Base-by-base conservation (phyloP, 2,329 filamentous ascomycete species). In the Aspergillus quadrilineatus region DNA sequence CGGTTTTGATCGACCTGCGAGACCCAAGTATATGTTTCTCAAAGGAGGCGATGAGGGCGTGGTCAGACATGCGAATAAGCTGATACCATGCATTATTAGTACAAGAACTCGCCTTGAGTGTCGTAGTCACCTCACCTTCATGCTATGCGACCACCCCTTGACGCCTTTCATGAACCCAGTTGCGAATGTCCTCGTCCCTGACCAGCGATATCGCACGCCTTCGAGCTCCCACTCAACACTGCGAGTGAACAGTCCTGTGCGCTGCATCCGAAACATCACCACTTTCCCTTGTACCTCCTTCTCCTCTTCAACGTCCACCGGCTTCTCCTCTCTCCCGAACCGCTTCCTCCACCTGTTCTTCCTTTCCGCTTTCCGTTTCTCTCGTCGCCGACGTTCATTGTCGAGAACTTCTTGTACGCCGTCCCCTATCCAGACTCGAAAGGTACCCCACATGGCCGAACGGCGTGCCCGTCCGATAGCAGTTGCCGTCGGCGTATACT, bases 91-190 rank as follows among this genome's bases (percentile, higher is more conserved):
- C 4, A 15, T 12, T 8, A 15, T 50, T 9, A 50, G 47, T 22
- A 14, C 12, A 29, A n/a, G 14, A 44, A 5, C 9, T 17, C 26
- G 6, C n/a, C 29, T 6, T 6, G 6, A 1, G 29, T 10, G 5
- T 15, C 15, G 44, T 34, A 4, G 6, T 37, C n/a, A 15, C 12
- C 44, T 44, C 17, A 57, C 55, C 50, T 58, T 58, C 46, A 58
- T 54, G 51, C 46, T 55, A 46, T 58, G 56, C 30, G 56, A 58
- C 51, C 46, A 49, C 4, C 56, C 56, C 34, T 58, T 58, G 6
- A 43, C 36, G 8, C 47, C 42, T 8, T 29, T 43, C 51, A 55
- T 52, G 6, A 44, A 30, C 8, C 56, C 53, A 6, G 34, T 47
- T 2, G 51, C 17, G 29, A 55, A 58, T 43, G 52, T 58, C 51